Base-by-base conservation (phyloP, 805 yeast species). In the Nakazawaea wyomingensis region DNA sequence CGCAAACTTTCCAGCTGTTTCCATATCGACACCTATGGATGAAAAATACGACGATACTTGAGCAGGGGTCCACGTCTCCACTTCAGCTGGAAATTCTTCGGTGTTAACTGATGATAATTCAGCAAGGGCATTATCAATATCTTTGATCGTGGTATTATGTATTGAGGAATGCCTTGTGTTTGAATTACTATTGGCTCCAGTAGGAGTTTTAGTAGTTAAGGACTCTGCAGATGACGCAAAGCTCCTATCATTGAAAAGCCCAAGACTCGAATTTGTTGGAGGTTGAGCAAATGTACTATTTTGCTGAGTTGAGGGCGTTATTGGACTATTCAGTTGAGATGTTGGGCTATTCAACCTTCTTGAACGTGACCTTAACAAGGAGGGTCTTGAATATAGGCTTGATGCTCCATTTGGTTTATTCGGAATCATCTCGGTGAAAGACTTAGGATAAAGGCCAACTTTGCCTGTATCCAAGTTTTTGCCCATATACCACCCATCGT, bases 401-500 rank as follows among this genome's bases (percentile, higher is more conserved):
- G 35, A 22, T 27, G 11, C 28, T 17, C 16, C 36, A 28, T 30
- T 16, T 7, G 33, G 5, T 18, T 11, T 18, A 6, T 27, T 42
- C 37, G 62, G 65, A 4, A 66, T 61, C 8, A 74, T 57, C 51
- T 82, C 82, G 1, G 97, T 90, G 61, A 91, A 91, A 3, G 88
- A 79, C 51, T 85, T 85, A 11, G 99, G 99, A 56, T 89, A 93
- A 33, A 91, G 66, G 0, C 99, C 99, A 10, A 87, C 91, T 41
- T 76, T 74, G 42, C 78, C 76, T 0, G 91, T 80, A 39, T 75
- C 56, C 39, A 87, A 57, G 53, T 90, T 90, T 47, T 78, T 80
- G 3, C 96, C 96, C 74, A 86, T 84, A 57, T 83, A 93, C 99
- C 99, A 93, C 14, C 98, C 97, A 62, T 93, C 98, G 54, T 86